Conservation (phyloP, 352 stramenopile species). For the Globisporangium abappressorium region DNA sequence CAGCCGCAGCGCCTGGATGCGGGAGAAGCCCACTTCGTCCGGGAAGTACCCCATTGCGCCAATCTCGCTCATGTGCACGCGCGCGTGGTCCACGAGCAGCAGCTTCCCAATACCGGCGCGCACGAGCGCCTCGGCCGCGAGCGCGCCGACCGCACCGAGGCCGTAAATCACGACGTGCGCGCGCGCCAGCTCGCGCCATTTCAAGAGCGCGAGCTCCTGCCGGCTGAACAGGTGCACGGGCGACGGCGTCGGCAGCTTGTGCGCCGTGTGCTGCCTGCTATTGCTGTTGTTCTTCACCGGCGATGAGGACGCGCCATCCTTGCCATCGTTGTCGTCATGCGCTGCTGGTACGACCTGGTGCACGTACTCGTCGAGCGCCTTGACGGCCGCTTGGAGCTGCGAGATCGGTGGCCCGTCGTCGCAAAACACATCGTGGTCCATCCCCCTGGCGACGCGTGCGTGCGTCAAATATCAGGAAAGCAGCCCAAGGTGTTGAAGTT, state of each 20-base stretch:
- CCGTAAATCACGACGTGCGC: constrained; percentile 33
- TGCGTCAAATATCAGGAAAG: background rate
- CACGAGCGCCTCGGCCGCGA: constrained; percentile 32
- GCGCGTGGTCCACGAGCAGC: constrained; percentile 34
- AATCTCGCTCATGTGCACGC: constrained; percentile 25
- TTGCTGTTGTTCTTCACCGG: background rate
- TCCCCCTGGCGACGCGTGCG: constrained; percentile 4
- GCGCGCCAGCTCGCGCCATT: constrained; percentile 27
- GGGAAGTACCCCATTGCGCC: constrained; percentile 25
- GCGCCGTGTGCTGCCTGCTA: constrained; percentile 2
- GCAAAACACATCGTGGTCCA: constrained; percentile 37
- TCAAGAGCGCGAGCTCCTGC: constrained; percentile 19
- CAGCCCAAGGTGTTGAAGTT: background rate
- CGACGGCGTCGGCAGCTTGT: constrained; percentile 10
- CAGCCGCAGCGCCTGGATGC: constrained; percentile 32
- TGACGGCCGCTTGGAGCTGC: constrained; percentile 36
- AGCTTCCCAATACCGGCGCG: constrained; percentile 30
- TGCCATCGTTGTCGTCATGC: background rate
- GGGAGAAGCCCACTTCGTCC: constrained; percentile 35
- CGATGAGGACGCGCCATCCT: no score
- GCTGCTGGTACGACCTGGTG: constrained; percentile 16
- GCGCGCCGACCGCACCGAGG: constrained; percentile 24
- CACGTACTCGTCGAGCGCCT: constrained; percentile 37
- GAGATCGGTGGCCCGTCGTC: constrained; percentile 41
- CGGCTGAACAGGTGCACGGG: constrained; percentile 29